A percentile compares a stretch with the other conserved stretches of the same genome.
These are phyloP conservation scores for Aspergillus egyptiacus DNA, from an alignment of 495 filamentous ascomycete species.

Conservation along the genomic window DNA sequence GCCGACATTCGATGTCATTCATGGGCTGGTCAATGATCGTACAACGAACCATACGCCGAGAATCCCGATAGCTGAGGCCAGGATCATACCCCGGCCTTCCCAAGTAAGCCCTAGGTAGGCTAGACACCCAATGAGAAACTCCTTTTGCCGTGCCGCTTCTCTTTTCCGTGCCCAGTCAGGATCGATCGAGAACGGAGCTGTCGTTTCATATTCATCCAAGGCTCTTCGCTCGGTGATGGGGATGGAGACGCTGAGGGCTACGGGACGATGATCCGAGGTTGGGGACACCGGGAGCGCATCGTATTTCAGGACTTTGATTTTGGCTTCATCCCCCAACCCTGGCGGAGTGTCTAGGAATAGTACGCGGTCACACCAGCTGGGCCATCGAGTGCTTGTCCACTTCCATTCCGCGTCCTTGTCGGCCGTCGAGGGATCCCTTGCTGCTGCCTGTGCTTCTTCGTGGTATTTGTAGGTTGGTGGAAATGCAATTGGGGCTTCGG, in stretches of 20 bases:
- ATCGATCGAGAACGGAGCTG: constrained; percentile 51
- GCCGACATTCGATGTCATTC: not conserved
- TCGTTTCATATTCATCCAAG: constrained; percentile 20
- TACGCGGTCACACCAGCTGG: constrained; percentile 91
- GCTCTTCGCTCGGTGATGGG: constrained; percentile 37
- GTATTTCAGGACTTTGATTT: constrained; percentile 54
- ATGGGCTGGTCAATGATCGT: constrained; percentile 24
- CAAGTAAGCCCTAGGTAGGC: constrained; percentile 56
- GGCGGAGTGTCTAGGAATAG: constrained; percentile 63
- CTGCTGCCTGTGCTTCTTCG: constrained; percentile 38
- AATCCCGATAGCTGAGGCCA: constrained; percentile 38
- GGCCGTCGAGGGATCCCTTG: constrained; percentile 16
- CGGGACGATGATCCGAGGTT: constrained; percentile 80
- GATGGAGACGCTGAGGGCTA: constrained; percentile 59
- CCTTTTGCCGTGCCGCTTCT: constrained; percentile 46
- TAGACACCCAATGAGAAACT: constrained; percentile 51
- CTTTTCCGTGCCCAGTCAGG: constrained; percentile 44
- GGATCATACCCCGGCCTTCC: constrained; percentile 49
- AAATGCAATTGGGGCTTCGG: constrained; percentile 69
- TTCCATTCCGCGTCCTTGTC: constrained; percentile 53
- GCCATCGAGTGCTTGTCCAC: constrained; percentile 77
- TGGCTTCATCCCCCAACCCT: constrained; percentile 33
- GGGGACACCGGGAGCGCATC: constrained; percentile 65
- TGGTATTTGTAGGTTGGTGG: constrained; percentile 90
- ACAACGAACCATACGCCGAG: constrained; percentile 44